These are phyloP conservation scores for Tephrocybe sp. DNA, from an alignment of 768 basidiomycete species.

Conservation along the genomic window DNA sequence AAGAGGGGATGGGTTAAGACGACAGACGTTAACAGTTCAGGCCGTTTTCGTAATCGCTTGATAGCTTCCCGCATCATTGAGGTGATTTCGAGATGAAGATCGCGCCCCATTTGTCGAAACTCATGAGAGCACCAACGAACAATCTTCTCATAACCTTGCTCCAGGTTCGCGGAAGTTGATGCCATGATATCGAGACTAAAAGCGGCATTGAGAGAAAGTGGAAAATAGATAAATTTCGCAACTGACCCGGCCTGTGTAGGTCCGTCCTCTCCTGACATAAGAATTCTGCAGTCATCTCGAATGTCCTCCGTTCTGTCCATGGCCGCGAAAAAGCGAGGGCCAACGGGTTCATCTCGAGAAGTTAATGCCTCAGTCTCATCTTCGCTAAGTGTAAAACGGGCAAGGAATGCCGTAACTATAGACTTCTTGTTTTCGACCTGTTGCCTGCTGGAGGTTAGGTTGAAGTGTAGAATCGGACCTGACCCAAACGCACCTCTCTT, in stretches of 20 bases:
- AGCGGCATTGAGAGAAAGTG: background rate
- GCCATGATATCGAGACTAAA: slow-evolving; percentile 86
- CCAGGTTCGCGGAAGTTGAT: slow-evolving; percentile 76
- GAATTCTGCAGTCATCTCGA: slow-evolving; percentile 77
- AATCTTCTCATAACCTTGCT: slow-evolving; percentile 89
- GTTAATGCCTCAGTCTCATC: slow-evolving; percentile 73
- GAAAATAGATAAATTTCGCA: background rate
- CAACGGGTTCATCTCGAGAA: slow-evolving; percentile 77
- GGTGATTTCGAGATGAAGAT: slow-evolving; percentile 70
- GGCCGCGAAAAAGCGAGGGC: slow-evolving; percentile 72
- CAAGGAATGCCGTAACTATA: slow-evolving; percentile 78
- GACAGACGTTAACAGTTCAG: slow-evolving; percentile 72
- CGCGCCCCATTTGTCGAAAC: slow-evolving; percentile 77
- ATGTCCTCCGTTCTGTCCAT: slow-evolving; percentile 88
- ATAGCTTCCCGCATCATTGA: slow-evolving; percentile 71
- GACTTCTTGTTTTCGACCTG: slow-evolving; percentile 69
- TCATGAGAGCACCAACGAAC: slow-evolving; percentile 84
- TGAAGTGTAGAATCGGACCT: background rate
- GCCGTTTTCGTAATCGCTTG: slow-evolving; percentile 68
- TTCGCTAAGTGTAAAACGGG: slow-evolving; percentile 80
- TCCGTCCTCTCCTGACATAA: slow-evolving; percentile 85
- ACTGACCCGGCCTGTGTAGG: slow-evolving; percentile 75
- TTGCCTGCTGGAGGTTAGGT: slow-evolving; percentile 42
- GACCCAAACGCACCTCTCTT: slow-evolving; percentile 57
- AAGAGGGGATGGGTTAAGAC: slow-evolving; percentile 5